Evolutionary conservation across 179 eudicot species (phyloP).

Genomic region (Pouteria campechiana): DNA sequence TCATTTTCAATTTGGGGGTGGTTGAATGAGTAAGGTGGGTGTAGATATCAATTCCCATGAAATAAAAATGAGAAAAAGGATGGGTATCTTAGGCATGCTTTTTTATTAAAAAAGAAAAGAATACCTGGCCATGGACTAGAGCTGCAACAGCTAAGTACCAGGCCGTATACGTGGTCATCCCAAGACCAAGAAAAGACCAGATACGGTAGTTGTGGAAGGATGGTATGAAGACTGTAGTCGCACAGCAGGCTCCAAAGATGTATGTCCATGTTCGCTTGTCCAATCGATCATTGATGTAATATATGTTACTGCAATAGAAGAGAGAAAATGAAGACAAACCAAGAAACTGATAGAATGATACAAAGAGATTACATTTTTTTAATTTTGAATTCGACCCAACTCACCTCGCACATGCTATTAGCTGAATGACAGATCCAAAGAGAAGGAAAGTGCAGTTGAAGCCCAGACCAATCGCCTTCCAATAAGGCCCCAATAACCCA

Average conservation of each 20-base stretch:
- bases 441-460: constrained; percentile 88
- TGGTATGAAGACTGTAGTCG: constrained; percentile 78
- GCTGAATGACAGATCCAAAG: constrained; percentile 88
- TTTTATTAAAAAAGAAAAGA: too few species aligned
- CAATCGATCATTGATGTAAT: constrained; percentile 70
- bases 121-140: constrained; percentile 78
- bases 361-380: neutral
- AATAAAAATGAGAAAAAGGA: too few species aligned
- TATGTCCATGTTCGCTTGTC: constrained; percentile 98
- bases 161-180: constrained; percentile 93
- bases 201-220: constrained; percentile 84
- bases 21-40: too few species aligned
- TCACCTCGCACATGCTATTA: constrained; percentile 90
- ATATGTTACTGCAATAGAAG: constrained; percentile 55
- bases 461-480: constrained; percentile 72
- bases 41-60: too few species aligned
- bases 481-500: constrained; percentile 71
- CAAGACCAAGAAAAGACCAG: constrained; percentile 88
- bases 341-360: neutral
- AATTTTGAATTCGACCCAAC: neutral
- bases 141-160: constrained; percentile 86
- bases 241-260: constrained; percentile 94
- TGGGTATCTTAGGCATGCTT: too few species aligned
- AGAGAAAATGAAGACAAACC: neutral
- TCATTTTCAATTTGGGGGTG: too few species aligned